These are phyloP conservation scores for Gonapodya prolifera DNA, from an alignment of 192 early-diverging fungal species.

Conservation along the genomic window DNA sequence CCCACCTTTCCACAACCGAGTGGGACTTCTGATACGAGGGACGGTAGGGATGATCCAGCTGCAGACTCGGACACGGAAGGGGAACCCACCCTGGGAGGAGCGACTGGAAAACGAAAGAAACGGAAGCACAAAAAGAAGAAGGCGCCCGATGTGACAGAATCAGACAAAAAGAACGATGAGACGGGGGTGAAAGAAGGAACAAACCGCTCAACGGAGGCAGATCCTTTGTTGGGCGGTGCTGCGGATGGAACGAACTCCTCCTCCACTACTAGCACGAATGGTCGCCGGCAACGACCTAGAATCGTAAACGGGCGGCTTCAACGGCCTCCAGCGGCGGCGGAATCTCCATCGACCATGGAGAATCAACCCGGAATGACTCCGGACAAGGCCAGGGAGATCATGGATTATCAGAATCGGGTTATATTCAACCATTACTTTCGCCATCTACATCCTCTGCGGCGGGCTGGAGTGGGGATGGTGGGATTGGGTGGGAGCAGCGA, in stretches of 20 bases:
- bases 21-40: not conserved
- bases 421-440: not conserved
- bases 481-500: not conserved
- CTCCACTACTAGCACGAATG: not conserved
- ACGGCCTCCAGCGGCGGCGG: not conserved
- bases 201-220: not conserved
- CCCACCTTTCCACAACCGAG: not conserved
- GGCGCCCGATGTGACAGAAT: not conserved
- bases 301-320: not conserved
- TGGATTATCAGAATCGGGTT: not conserved
- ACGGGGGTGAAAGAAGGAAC: not conserved
- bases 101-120: not conserved
- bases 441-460: not conserved
- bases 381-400: not conserved
- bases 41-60: not conserved
- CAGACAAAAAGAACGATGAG: not conserved
- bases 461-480: not conserved
- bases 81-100: not conserved
- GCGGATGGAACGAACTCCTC: not conserved
- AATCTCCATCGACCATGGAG: not conserved
- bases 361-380: not conserved
- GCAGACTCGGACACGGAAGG: not conserved
- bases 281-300: not conserved
- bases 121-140: constrained; percentile 4
- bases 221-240: not conserved